phyloP scores from a whole-genome alignment of 2,329 filamentous ascomycete species.

The Dryadomyces sulphureus region DNA sequence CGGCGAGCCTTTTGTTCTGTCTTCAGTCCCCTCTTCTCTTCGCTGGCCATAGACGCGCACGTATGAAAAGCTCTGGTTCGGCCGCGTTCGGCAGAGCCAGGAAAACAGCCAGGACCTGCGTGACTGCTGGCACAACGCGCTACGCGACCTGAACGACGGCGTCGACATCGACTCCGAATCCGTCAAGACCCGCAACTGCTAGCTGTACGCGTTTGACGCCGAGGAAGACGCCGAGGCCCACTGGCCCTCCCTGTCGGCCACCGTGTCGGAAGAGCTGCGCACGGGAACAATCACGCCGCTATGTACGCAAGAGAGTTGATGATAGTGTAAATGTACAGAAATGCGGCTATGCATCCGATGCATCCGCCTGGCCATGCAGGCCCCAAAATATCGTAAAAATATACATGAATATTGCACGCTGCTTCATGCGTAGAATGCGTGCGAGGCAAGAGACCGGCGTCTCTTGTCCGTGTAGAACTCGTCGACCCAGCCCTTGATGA shows the following conservation, averaged over 20 bases:
- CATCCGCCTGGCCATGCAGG: not conserved
- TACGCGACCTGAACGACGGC: slow-evolving; percentile 25
- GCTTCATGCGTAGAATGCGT: not conserved
- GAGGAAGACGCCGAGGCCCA: slow-evolving; percentile 26
- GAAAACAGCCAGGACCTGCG: slow-evolving; percentile 27
- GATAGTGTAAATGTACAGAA: no score
- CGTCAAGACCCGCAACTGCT: slow-evolving; percentile 30
- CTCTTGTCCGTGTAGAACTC: slow-evolving; percentile 26
- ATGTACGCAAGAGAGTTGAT: slow-evolving; percentile 10
- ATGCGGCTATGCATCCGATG: no score
- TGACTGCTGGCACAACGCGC: slow-evolving; percentile 27
- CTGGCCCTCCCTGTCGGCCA: slow-evolving; percentile 24
- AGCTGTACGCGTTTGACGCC: slow-evolving; percentile 30
- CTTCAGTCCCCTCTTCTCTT: not conserved
- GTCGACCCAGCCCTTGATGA: slow-evolving; percentile 38
- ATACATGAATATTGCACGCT: not conserved
- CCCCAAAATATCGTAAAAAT: no score
- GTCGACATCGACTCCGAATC: slow-evolving; percentile 28
- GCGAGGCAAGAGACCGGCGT: not conserved
- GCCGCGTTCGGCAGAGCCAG: slow-evolving; percentile 23
- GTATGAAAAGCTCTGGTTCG: slow-evolving; percentile 28
- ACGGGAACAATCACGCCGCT: slow-evolving; percentile 23
- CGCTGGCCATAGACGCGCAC: slow-evolving; percentile 17
- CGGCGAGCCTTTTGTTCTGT: not conserved
- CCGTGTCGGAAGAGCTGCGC: slow-evolving; percentile 21